Evolutionary conservation across 345 rosid species (phyloP).

Genomic region (Nephelium lappaceum): DNA sequence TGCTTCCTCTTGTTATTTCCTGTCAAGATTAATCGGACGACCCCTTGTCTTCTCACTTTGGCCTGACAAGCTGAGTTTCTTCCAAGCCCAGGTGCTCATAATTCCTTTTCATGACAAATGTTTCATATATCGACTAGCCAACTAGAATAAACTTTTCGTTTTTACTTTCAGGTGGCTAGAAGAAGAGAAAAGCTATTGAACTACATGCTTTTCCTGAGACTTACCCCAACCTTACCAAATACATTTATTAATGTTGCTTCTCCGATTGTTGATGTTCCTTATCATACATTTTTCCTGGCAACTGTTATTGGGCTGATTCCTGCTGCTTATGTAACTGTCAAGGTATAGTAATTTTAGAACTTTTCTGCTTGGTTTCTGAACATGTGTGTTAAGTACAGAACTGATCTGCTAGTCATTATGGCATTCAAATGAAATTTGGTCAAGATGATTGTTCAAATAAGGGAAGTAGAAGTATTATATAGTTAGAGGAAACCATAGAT

Average conservation of each 20-base stretch:
- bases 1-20: slow-evolving; percentile 92
- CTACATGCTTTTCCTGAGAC: slow-evolving; percentile 87
- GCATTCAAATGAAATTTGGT: not conserved
- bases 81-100: slow-evolving; percentile 79
- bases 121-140: not conserved
- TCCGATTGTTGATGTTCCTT: slow-evolving; percentile 88
- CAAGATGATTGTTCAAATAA: not conserved
- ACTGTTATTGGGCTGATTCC: slow-evolving; percentile 88
- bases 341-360: slow-evolving; percentile 42
- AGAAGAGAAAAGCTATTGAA: slow-evolving; percentile 71
- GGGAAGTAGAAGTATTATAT: not conserved
- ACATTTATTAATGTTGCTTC: slow-evolving; percentile 94
- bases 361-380: not conserved
- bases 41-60: slow-evolving; percentile 81
- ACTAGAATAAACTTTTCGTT: slow-evolving; percentile 18
- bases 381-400: not conserved
- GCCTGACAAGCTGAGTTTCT: slow-evolving; percentile 88
- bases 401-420: not conserved
- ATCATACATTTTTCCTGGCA: slow-evolving; percentile 79
- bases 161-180: slow-evolving; percentile 64
- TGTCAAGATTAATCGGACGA: slow-evolving; percentile 80
- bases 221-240: slow-evolving; percentile 91
- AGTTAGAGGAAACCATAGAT: not conserved
- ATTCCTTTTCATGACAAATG: not conserved
- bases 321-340: slow-evolving; percentile 89